Evolutionary conservation across 352 stramenopile species (phyloP), one percentile per base, ranked within the genome.

Genomic region (Phytophthora sp.): DNA sequence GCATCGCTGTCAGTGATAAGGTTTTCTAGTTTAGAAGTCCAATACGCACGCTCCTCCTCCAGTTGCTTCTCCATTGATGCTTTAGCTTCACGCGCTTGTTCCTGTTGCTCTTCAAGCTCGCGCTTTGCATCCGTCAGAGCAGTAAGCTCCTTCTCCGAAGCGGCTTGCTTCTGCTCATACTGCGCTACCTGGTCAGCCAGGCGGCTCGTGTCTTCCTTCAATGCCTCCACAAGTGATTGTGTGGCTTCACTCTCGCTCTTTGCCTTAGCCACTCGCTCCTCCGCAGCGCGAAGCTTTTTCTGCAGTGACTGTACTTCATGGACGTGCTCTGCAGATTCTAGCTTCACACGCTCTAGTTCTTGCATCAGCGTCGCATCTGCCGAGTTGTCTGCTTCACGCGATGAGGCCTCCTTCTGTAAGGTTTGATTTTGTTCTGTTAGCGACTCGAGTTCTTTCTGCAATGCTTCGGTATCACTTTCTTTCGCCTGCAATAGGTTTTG

Each of bases 31-130:
- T 92, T 92, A 12, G 70, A 76, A 21, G 82, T 76, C 59, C 87
- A 82, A 51, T 91, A 92, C 37, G 76, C 73, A 32, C 79, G 79
- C 57, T 94, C 82, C 48, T 92, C 77, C 9, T 84, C 69, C 18
- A 86, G 18, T 30, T 85, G 68, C 24, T 71, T 72, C 31, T 82
- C 66, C 17, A 85, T 42, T 13, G 54, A 32, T 9, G 50, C 27
- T 21, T 59, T 63, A 8, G 58, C 51, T 20, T 76, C 65, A 0
- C 27, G 50, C 7, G 61, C 63, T n/a, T 54, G 37, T 7, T 76
- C 55, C 17, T 75, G 66, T 30, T 77, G 60, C 39, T 79, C 41
- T 51, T 74, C 53, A 24, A 75, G 51, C 11, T 76, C 61, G 8
- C 27, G 39, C 20, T 70, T 77, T 18, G 44, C 51, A 24, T 76